Evolutionary conservation across 257 asterid species (phyloP).

Genomic region (Ocimum tenuiflorum): DNA sequence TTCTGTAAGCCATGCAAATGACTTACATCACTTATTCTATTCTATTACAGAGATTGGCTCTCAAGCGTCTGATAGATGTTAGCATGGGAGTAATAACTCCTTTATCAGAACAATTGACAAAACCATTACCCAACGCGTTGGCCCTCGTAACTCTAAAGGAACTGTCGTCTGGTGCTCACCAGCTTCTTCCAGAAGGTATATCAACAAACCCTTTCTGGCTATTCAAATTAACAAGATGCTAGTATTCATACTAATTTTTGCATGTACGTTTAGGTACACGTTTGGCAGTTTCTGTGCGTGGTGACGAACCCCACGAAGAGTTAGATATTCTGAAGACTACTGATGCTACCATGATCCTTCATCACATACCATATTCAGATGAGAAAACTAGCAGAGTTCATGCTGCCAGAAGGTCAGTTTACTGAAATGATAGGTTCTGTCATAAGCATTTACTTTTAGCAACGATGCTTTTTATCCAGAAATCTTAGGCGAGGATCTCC

Average conservation of each 20-base stretch:
- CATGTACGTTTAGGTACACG: constrained; percentile 57
- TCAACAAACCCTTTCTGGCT: constrained; percentile 8
- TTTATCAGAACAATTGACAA: constrained; percentile 81
- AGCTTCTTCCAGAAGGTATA: constrained; percentile 83
- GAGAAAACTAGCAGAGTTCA: constrained; percentile 85
- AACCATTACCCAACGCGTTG: constrained; percentile 76
- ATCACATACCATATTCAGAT: constrained; percentile 63
- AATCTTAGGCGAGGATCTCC: constrained; percentile 8
- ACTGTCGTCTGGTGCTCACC: constrained; percentile 73
- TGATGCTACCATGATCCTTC: constrained; percentile 80
- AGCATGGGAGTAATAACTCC: constrained; percentile 98
- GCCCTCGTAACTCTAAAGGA: constrained; percentile 75
- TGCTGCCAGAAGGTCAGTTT: constrained; percentile 74
- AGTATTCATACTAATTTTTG: constrained; percentile 13
- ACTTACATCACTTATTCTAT: constrained; percentile 18
- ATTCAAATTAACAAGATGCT: background rate
- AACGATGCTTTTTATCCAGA: background rate
- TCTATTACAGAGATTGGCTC: constrained; percentile 69
- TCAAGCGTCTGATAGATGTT: constrained; percentile 75
- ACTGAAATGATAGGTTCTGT: background rate
- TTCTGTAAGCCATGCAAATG: constrained; percentile 11
- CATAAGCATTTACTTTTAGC: background rate
- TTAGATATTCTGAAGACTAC: constrained; percentile 58
- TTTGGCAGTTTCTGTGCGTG: constrained; percentile 66
- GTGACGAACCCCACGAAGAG: constrained; percentile 74